Percentiles rank a stretch among this genome's conserved stretches.
phyloP scores from a whole-genome alignment of 2,329 filamentous ascomycete genomes.

The Colletotrichum salicis region DNA sequence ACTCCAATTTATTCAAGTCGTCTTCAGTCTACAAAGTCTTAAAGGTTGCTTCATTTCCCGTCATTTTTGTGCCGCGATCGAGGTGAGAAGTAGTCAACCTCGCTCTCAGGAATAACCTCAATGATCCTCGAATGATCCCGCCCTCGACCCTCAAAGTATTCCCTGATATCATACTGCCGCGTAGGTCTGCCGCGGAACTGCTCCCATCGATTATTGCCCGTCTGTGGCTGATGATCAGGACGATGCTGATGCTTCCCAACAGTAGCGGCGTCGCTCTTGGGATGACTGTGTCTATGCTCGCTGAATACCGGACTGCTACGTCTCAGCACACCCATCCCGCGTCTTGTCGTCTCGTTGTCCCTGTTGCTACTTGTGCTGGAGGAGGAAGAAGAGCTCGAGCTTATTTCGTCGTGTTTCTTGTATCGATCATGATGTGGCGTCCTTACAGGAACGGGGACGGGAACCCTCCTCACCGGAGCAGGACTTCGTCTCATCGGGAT shows the following conservation, averaged over 20 bases:
- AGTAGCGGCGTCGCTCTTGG: slow-evolving; percentile 19
- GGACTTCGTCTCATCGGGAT: slow-evolving; percentile 1
- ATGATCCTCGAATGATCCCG: slow-evolving; percentile 13
- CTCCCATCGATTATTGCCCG: slow-evolving; percentile 19
- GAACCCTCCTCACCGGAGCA: not conserved
- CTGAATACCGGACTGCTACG: not conserved
- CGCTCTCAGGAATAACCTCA: slow-evolving; percentile 26
- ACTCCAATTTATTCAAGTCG: not conserved
- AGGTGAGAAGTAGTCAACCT: slow-evolving; percentile 3
- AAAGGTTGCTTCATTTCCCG: not conserved
- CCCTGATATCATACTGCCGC: slow-evolving; percentile 16
- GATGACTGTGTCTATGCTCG: not conserved
- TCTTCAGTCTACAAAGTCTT: not conserved
- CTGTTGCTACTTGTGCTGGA: not conserved
- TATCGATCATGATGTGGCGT: not conserved
- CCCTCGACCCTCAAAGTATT: slow-evolving; percentile 9
- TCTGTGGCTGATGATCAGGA: not conserved
- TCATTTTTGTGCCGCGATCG: not conserved
- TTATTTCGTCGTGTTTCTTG: not conserved
- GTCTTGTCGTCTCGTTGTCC: not conserved
- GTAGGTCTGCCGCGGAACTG: not conserved
- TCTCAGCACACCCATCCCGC: not conserved
- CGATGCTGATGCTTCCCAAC: slow-evolving; percentile 5
- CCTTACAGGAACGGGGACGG: not conserved
- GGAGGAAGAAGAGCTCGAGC: not conserved